Base-by-base conservation (phyloP, 139 green algal species). In the Spirogloea muscicola region DNA sequence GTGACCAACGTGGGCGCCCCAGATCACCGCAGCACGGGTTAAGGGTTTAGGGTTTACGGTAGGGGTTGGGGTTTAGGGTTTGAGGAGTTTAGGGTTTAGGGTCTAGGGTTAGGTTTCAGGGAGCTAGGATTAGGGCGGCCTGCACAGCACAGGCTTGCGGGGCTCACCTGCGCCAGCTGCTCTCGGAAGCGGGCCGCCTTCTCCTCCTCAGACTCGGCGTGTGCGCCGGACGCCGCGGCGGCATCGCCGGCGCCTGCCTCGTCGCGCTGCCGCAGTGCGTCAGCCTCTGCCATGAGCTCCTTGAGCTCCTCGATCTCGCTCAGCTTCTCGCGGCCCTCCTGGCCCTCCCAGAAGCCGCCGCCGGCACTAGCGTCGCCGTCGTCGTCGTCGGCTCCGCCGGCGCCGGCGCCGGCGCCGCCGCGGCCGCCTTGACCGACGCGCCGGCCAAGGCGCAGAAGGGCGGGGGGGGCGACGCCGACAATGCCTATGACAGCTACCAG, bases 401-500 rank as follows among this genome's bases (percentile, higher is more conserved):
- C n/a, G n/a, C n/a, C n/a, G n/a, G n/a, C n/a, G n/a, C n/a, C n/a
- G n/a, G n/a, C n/a, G n/a, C n/a, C n/a, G n/a, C n/a, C n/a, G n/a
- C n/a, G n/a, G n/a, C n/a, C n/a, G n/a, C n/a, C n/a, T n/a, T n/a
- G n/a, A n/a, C n/a, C n/a, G n/a, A n/a, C n/a, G n/a, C n/a, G n/a
- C n/a, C n/a, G n/a, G n/a, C n/a, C n/a, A n/a, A n/a, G n/a, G n/a
- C n/a, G n/a, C n/a, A n/a, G n/a, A n/a, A n/a, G n/a, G 34, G 9
- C 13, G 49, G 10, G 13, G 58, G 43, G n/a, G 60, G 34, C 7
- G 57, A 60, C 16, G 33, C 25, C 21, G 75, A 72, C 42, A 79
- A 79, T 31, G 68, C 75, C 2, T 82, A 82, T 36, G 75, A 82
- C 49, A 77, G 74, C 5, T 82, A 58, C 40, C 52, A n/a, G n/a